Conservation (phyloP, 495 filamentous ascomycete species). For the Penicillium crystallinum region DNA sequence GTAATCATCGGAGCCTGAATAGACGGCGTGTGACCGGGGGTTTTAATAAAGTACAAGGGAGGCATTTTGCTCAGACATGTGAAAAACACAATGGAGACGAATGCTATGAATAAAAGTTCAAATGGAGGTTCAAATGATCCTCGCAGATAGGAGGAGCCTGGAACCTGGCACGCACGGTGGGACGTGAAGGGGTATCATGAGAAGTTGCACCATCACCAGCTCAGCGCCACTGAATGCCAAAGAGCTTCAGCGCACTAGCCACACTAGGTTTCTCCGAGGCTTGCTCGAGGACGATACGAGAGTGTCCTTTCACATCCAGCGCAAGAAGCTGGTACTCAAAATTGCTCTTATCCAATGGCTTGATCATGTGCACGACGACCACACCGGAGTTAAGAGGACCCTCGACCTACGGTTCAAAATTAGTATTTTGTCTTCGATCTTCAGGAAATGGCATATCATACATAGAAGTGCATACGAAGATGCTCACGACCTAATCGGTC, state of each 20-base stretch:
- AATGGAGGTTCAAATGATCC: neutral
- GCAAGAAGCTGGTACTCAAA: slow-evolving; percentile 78
- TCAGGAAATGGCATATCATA: slow-evolving; percentile 25
- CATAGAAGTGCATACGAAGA: slow-evolving; percentile 82
- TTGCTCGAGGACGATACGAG: slow-evolving; percentile 47
- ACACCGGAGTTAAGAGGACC: slow-evolving; percentile 71
- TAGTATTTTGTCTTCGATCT: neutral
- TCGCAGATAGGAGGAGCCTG: neutral
- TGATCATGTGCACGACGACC: slow-evolving; percentile 73
- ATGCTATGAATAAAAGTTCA: neutral
- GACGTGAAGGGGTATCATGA: slow-evolving; percentile 2
- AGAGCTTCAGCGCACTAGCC: slow-evolving; percentile 40
- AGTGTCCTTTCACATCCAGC: slow-evolving; percentile 65
- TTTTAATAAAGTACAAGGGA: slow-evolving; percentile 12
- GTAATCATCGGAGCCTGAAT: slow-evolving; percentile 2
- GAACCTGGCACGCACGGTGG: neutral
- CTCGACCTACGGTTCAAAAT: slow-evolving; percentile 57
- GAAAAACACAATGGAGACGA: neutral
- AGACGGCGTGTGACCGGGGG: neutral
- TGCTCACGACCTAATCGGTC: slow-evolving; percentile 77
- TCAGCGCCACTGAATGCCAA: slow-evolving; percentile 52
- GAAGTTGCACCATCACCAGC: slow-evolving; percentile 1
- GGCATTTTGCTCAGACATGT: neutral
- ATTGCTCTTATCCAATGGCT: slow-evolving; percentile 53
- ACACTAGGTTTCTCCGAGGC: slow-evolving; percentile 36